Evolutionary conservation across 2,329 filamentous ascomycete genomes (phyloP), one percentile per base, ranked within the genome.

Genomic region (Helotiales sp.): DNA sequence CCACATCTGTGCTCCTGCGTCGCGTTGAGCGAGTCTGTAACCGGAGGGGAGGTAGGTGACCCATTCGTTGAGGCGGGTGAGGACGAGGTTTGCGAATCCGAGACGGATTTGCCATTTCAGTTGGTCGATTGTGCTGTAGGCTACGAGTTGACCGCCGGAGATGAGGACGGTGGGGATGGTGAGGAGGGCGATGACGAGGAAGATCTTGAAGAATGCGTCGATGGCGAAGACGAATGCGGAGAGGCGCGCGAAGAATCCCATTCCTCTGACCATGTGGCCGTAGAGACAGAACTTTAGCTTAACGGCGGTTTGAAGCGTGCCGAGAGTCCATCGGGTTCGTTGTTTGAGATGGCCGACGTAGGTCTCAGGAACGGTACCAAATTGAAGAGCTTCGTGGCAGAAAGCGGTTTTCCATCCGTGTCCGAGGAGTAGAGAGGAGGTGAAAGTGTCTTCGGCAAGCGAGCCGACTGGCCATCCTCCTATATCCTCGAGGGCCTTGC

Each of bases 391-490:
- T 64, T 87, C 84, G 61, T 83, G 80, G 25, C 84, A 71, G 63
- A 81, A 86, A 0, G 81, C 82, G 1, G 83, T 85, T 65, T 79
- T 81, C 84, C 84, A 88, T 47, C 85, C 84, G 57, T 74, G 77
- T 2, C 81, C 82, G 1, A 86, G 77, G 67, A 87, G 78, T 27
- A 82, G 71, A 1, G 79, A 81, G 5, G 83, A 86, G 2, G 80
- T 85, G 50, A 77, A 79, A 2, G 84, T 79, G 66, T 88, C 85
- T 67, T 88, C 85, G 5, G 82, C 79, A 9, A 87, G 71, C 3
- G 81, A 84, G 15, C 79, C 81, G 1, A 81, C 76, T 0, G 84
- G 84, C 60, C 85, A 86, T 63, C 83, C 81, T 65, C 83, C 84
- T 59, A 87, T 85, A 19, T 81, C 76, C 19, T 84, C 81, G 5